Conservation (phyloP, 2,329 filamentous ascomycete genomes). For the Xylaria sp. region DNA sequence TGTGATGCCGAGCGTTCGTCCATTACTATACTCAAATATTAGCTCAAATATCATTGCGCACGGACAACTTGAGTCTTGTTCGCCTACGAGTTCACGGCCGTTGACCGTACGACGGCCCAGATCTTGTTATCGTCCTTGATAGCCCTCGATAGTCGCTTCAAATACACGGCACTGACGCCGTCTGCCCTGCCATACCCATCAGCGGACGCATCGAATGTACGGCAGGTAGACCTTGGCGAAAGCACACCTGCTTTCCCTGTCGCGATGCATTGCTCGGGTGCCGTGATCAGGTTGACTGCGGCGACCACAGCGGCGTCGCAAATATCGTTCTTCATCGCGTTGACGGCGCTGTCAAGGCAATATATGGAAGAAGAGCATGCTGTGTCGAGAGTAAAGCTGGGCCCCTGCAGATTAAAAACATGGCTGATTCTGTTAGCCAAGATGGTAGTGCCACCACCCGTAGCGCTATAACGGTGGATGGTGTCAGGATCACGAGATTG, state of each 20-base stretch:
- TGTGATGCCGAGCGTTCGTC: no score
- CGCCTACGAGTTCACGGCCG: background rate
- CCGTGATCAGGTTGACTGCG: background rate
- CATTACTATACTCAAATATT: no score
- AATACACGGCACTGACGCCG: background rate
- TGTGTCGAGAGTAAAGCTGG: slow-evolving; percentile 39
- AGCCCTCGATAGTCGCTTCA: background rate
- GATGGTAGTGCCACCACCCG: background rate
- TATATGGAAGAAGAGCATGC: slow-evolving; percentile 43
- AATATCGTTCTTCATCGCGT: slow-evolving; percentile 2
- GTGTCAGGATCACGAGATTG: background rate
- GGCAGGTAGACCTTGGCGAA: background rate
- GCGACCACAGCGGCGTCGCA: slow-evolving; percentile 15
- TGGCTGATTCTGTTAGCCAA: slow-evolving; percentile 36
- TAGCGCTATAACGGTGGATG: slow-evolving; percentile 13
- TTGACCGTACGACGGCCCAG: background rate
- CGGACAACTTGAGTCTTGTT: no score
- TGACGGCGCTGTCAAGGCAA: slow-evolving; percentile 10
- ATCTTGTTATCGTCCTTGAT: background rate
- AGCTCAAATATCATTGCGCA: no score
- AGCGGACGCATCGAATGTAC: background rate
- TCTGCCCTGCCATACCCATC: background rate
- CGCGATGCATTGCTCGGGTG: background rate
- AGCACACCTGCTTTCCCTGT: background rate
- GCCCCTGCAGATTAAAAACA: slow-evolving; percentile 41